Percentiles rank a stretch among this genome's conserved stretches.
These are phyloP conservation scores for Peronosclerospora sorghi DNA, from an alignment of 352 stramenopile genomes.

Conservation along the genomic window DNA sequence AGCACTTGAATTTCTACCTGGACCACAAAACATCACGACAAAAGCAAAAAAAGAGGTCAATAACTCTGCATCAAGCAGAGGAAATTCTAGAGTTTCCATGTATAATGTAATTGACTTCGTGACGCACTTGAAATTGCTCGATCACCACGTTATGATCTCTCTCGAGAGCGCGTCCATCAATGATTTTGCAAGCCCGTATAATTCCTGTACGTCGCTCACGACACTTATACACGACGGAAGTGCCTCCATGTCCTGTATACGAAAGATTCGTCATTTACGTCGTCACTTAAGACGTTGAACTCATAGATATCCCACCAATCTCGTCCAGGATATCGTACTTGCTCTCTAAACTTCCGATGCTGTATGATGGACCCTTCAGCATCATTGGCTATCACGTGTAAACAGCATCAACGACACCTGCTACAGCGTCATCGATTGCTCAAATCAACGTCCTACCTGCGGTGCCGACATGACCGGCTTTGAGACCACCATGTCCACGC, in stretches of 20 bases:
- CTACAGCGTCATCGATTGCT: not conserved
- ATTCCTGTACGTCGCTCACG: constrained; percentile 43
- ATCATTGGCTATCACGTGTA: constrained; percentile 40
- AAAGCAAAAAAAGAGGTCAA: not conserved
- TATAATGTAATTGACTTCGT: no score
- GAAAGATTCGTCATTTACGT: not conserved
- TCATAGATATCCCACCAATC: constrained; percentile 79
- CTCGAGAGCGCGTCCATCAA: constrained; percentile 67
- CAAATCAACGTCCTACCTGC: constrained; percentile 14
- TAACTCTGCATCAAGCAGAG: no score
- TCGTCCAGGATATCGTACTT: constrained; percentile 79
- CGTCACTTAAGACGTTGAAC: no score
- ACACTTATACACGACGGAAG: constrained; percentile 79
- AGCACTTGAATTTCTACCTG: constrained; percentile 86
- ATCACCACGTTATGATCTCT: constrained; percentile 69
- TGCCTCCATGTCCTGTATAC: constrained; percentile 61
- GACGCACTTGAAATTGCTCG: constrained; percentile 76
- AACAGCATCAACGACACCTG: not conserved
- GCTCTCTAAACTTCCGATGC: constrained; percentile 52
- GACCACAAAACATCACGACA: not conserved
- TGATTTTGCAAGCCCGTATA: constrained; percentile 78
- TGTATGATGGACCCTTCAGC: constrained; percentile 59
- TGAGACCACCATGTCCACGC: constrained; percentile 12
- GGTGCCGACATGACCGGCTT: constrained; percentile 22
- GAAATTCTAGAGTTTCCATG: no score